These are phyloP conservation scores for Grifola frondosa DNA, from an alignment of 1,284 basidiomycete genomes.

Conservation along the genomic window DNA sequence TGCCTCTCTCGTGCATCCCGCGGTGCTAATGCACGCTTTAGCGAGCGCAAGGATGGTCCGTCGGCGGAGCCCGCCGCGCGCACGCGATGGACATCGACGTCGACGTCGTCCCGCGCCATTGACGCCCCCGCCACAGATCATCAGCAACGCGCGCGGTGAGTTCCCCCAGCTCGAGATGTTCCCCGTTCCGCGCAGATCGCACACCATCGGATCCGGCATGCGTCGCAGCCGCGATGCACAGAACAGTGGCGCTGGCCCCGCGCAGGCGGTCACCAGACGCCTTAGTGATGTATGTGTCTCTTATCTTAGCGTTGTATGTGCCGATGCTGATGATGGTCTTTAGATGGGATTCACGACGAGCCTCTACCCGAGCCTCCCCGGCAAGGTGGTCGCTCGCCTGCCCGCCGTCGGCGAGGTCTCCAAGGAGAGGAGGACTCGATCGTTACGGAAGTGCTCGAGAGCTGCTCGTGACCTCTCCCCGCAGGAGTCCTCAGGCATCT, in stretches of 20 bases:
- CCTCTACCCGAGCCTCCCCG: conserved; percentile 50
- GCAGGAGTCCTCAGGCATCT: conserved; percentile 12
- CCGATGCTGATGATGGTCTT: conserved; percentile 15
- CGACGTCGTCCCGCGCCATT: conserved; percentile 1
- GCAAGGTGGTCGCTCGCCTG: conserved; percentile 52
- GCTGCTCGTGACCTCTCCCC: conserved; percentile 24
- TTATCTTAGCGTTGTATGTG: conserved; percentile 1
- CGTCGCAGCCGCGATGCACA: conserved; percentile 13
- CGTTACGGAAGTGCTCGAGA: conserved; percentile 66
- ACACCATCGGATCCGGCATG: conserved; percentile 26
- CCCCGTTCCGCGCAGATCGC: conserved; percentile 38
- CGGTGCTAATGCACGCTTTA: conserved; percentile 15
- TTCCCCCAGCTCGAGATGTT: conserved; percentile 63
- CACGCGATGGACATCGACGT: background rate
- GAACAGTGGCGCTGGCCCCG: conserved; percentile 14
- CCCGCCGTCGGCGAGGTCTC: conserved; percentile 30
- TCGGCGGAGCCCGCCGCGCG: no score
- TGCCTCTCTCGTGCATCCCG: conserved; percentile 4
- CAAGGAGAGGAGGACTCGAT: conserved; percentile 39
- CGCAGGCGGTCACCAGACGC: conserved; percentile 19
- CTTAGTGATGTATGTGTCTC: conserved; percentile 23
- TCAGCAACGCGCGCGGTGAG: conserved; percentile 58
- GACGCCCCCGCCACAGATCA: conserved; percentile 37
- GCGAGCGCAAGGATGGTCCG: conserved; percentile 16
- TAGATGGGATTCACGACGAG: conserved; percentile 73